These are phyloP conservation scores for Phalaenopsis aphrodite DNA, from an alignment of 106 monocot species.

Conservation along the genomic window DNA sequence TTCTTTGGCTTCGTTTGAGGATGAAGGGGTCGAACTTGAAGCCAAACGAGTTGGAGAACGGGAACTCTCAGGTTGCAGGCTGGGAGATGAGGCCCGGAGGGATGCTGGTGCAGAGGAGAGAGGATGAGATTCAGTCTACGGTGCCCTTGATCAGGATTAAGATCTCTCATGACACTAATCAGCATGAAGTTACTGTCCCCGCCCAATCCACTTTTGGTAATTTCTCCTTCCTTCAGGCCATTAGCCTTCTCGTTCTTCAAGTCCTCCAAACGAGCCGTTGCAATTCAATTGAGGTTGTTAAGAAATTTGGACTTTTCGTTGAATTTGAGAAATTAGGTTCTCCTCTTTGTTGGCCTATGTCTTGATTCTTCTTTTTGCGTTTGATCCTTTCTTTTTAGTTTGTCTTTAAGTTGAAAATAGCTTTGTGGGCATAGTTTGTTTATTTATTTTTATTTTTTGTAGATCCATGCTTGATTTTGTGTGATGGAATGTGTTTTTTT, in stretches of 20 bases:
- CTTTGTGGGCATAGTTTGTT: background rate
- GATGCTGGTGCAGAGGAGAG: conserved; percentile 77
- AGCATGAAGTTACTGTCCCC: conserved; percentile 61
- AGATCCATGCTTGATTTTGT: background rate
- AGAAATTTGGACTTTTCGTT: background rate
- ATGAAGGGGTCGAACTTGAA: conserved; percentile 24
- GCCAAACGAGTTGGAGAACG: conserved; percentile 12
- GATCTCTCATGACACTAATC: conserved; percentile 49
- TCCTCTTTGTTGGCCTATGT: background rate
- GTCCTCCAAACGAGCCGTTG: background rate
- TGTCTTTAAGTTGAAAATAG: background rate
- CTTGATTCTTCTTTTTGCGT: background rate
- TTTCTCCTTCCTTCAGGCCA: background rate
- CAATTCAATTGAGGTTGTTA: background rate
- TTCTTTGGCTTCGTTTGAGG: background rate
- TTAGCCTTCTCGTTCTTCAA: background rate
- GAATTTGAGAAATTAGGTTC: background rate
- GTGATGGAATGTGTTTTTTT: background rate
- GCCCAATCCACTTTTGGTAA: conserved; percentile 82
- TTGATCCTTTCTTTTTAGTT: background rate
- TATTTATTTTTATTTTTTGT: background rate
- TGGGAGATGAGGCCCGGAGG: conserved; percentile 82
- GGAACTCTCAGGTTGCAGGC: conserved; percentile 14
- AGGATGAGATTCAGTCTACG: conserved; percentile 16
- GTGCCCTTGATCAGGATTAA: conserved; percentile 58